These are phyloP conservation scores for Ganoderma lucidum DNA, from an alignment of 1,284 basidiomycete species.

Conservation along the genomic window DNA sequence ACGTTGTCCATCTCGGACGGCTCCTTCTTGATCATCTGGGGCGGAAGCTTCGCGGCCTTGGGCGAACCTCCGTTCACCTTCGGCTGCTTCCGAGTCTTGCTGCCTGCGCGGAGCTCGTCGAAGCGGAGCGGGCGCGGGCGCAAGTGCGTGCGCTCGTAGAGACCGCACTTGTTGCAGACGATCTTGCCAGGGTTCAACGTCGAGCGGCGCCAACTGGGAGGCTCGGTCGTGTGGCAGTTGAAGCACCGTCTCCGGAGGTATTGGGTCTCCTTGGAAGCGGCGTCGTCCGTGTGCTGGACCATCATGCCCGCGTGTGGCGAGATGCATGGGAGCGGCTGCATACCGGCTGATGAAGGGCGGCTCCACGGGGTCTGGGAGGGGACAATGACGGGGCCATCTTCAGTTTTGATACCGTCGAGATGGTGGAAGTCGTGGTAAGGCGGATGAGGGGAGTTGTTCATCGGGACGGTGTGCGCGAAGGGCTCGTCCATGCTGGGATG, in stretches of 20 bases:
- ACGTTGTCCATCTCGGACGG: slow-evolving; percentile 47
- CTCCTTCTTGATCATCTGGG: slow-evolving; percentile 68
- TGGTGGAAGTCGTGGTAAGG: slow-evolving; percentile 54
- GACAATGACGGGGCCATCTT: slow-evolving; percentile 67
- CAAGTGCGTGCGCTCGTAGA: slow-evolving; percentile 86
- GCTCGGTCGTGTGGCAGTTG: slow-evolving; percentile 89
- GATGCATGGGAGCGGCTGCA: slow-evolving; percentile 54
- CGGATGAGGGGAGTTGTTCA: slow-evolving; percentile 55
- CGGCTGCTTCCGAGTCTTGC: slow-evolving; percentile 75
- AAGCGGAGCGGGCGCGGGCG: slow-evolving; percentile 82
- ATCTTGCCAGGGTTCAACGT: slow-evolving; percentile 89
- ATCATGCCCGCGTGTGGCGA: slow-evolving; percentile 64
- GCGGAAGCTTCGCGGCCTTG: slow-evolving; percentile 46
- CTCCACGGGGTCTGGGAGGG: slow-evolving; percentile 62
- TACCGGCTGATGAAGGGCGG: slow-evolving; percentile 45
- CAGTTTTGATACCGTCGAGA: slow-evolving; percentile 64
- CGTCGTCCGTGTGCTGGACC: slow-evolving; percentile 87
- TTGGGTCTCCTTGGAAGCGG: slow-evolving; percentile 86
- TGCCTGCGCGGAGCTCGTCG: slow-evolving; percentile 82
- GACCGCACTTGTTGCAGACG: slow-evolving; percentile 89
- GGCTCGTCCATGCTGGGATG: slow-evolving; percentile 47
- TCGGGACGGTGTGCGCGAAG: slow-evolving; percentile 43
- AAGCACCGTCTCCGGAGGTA: slow-evolving; percentile 85
- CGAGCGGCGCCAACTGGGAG: slow-evolving; percentile 83
- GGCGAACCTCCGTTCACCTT: slow-evolving; percentile 49